Evolutionary conservation across 257 asterid species (phyloP), one percentile per base, ranked within the genome.

Genomic region (Lithospermum erythrorhizon): DNA sequence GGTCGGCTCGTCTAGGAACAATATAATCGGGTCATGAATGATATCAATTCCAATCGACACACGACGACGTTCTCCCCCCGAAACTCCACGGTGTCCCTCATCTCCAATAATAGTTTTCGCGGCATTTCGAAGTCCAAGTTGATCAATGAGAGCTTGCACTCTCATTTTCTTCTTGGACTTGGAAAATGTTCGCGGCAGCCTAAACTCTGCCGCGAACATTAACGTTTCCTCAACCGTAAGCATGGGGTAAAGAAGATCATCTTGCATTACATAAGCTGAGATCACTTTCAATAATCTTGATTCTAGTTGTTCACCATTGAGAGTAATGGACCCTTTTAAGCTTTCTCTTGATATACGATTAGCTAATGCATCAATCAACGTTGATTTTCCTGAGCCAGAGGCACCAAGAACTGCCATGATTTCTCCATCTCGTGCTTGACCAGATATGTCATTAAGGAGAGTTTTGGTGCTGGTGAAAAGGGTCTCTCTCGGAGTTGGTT

Each of bases 261-360:
- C 94, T 49, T 87, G 95, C 95, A 87, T 82, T 21, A 87, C 95
- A 17, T 87, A 87, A 2, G 95, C 94, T 0, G 95, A 87, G 0
- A 87, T 84, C 62, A 82, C 88, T 67, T 81, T 84, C 59, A 78
- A 32, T 13, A 87, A 16, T 32, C 82, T 70, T 23, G 90, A 84
- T 4, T 84, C 95, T 1, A 87, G n/a, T 7, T 60, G 82, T 65
- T 87, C 94, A 0, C 90, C 88, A 59, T 84, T 87, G 0, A 87
- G 79, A 0, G 79, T 81, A 9, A 87, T 63, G 1, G 64, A 17
- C 16, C 95, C 95, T 57, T 84, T 84, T 17, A 87, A 25, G 68
- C 95, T 87, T 21, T 74, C 94, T 6, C 81, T 84, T 13, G 85
- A 79, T 61, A 87, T 84, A 0, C 95, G 69, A 21, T 82, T 84